Evolutionary conservation across 768 basidiomycete species (phyloP).

Genomic region (Exsudoporus frostii): DNA sequence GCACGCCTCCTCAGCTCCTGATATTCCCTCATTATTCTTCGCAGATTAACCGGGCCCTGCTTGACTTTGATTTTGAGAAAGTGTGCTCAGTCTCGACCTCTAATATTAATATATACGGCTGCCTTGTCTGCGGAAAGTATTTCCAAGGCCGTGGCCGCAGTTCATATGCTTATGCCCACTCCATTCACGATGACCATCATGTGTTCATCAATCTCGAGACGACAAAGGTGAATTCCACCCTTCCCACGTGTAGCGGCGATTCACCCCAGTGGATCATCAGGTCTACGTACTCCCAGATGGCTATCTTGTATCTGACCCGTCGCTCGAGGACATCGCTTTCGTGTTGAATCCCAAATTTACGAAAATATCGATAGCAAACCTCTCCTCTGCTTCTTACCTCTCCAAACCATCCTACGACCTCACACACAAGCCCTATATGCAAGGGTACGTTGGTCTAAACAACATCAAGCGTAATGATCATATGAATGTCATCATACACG

Average conservation of each 20-base stretch:
- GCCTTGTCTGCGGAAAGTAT: slow-evolving; percentile 97
- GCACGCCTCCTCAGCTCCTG: slow-evolving; percentile 11
- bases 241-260: slow-evolving; percentile 16
- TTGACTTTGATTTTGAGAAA: slow-evolving; percentile 99
- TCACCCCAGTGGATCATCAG: slow-evolving; percentile 40
- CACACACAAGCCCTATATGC: slow-evolving; percentile 72
- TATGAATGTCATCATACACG: slow-evolving; percentile 95
- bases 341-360: slow-evolving; percentile 90
- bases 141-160: slow-evolving; percentile 95
- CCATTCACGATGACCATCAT: slow-evolving; percentile 97
- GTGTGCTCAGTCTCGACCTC: slow-evolving; percentile 95
- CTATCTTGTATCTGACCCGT: slow-evolving; percentile 94
- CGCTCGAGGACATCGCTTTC: slow-evolving; percentile 90
- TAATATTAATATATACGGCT: slow-evolving; percentile 97
- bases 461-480: slow-evolving; percentile 98
- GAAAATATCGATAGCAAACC: slow-evolving; percentile 45
- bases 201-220: slow-evolving; percentile 97
- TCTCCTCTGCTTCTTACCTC: slow-evolving; percentile 58
- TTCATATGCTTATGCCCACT: slow-evolving; percentile 94
- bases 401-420: slow-evolving; percentile 84
- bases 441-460: slow-evolving; percentile 95
- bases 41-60: slow-evolving; percentile 83
- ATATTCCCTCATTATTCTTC: slow-evolving; percentile 19
- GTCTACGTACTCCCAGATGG: slow-evolving; percentile 98
- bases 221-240: slow-evolving; percentile 56